Base-by-base conservation (phyloP, 2,329 filamentous ascomycete genomes). In the Diaporthe destruens region DNA sequence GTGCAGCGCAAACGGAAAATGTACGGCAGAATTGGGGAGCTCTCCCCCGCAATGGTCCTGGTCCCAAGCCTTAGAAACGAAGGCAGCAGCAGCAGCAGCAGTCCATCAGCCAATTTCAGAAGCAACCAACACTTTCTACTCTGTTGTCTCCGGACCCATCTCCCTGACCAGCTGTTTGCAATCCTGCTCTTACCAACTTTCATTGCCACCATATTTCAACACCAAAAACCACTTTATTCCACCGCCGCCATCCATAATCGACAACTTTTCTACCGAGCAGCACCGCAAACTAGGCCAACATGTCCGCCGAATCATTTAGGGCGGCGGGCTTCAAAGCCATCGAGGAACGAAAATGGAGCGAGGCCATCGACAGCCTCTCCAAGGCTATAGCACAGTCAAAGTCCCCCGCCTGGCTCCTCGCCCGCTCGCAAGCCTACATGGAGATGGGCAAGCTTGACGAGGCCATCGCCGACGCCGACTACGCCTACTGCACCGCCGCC, bases 331-430 rank as follows among this genome's bases (percentile, higher is more conserved):
- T 97, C 66, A 85, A 86, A 49, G 87, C 94, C 71, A 86, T 94
- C 72, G 83, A 89, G 36, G 84, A 82, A 11, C 87, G 87, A 66
- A 87, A 95, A 74, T 96, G 90, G 81, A 83, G 87, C 6, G 85
- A 87, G 59, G 95, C 94, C 56, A 89, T 98, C 76, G 80, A 85
- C 47, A 88, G 91, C 77, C 92, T 93, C 75, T 92, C 92, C 9
- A 82, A 85, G 51, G 94, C 94, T 8, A 85, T 97, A 44, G 83
- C 89, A 74, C 86, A 86, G 16, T 90, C 92, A 0, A 85, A 85
- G 51, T 94, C 93, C 3, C 93, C 94, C 1, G 84, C 88, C 63
- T 98, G 96, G 89, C 92, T 96, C 75, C 89, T 96, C 75, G 91
- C 93, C 76, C 94, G 96, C 25, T 93, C 94, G 6, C 94, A 91